Evolutionary conservation across 164 flowering plant genomes (phyloP).

Genomic region (Vitis rotundifolia): DNA sequence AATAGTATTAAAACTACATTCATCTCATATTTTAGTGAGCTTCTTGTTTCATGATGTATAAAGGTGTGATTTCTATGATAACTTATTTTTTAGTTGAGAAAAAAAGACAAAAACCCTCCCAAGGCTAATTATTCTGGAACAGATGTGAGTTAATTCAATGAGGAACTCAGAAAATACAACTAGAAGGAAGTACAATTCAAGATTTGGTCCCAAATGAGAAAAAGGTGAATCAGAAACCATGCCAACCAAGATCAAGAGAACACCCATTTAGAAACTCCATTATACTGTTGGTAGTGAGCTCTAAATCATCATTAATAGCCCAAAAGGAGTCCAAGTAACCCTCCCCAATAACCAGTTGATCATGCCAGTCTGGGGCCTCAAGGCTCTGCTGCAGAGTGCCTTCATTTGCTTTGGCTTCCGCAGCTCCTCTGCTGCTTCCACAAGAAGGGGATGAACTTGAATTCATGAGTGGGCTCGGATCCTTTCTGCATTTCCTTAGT

Average conservation of each 20-base stretch:
- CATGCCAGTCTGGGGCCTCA: background rate
- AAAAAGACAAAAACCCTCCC: no score
- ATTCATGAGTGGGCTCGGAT: background rate
- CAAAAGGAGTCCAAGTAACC: conserved; percentile 1
- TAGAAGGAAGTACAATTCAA: no score
- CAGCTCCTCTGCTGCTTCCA: background rate
- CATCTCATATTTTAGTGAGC: no score
- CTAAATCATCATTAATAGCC: conserved; percentile 12
- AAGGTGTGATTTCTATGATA: no score
- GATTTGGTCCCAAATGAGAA: no score
- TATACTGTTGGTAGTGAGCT: conserved; percentile 1
- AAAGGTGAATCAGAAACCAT: background rate
- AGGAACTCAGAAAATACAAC: no score
- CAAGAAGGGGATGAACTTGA: background rate
- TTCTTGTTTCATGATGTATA: no score
- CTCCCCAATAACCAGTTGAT: background rate
- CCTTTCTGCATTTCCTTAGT: background rate
- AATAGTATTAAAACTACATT: no score
- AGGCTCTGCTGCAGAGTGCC: background rate
- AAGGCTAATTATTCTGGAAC: no score
- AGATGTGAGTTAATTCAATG: no score
- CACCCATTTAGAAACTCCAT: background rate
- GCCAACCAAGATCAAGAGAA: conserved; percentile 3
- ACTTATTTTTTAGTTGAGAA: no score
- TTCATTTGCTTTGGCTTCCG: background rate